Evolutionary conservation across 805 yeast species (phyloP).

Genomic region (Pichia membranifaciens): DNA sequence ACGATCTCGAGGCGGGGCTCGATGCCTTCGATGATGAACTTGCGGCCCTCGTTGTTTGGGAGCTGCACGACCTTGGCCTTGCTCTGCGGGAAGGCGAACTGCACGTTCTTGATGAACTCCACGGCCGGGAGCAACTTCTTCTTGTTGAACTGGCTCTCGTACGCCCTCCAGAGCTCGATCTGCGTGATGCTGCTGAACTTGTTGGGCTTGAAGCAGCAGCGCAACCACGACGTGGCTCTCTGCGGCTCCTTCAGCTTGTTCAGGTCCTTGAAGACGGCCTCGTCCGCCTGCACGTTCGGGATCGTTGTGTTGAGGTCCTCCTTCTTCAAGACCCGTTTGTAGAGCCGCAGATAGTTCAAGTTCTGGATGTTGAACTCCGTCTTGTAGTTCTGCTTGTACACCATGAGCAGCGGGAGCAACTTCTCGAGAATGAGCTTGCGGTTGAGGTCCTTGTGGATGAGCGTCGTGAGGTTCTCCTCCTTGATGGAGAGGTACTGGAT

Average conservation of each 20-base stretch:
- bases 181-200: slow-evolving; percentile 85
- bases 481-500: slow-evolving; percentile 55
- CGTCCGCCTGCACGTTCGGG: slow-evolving; percentile 16
- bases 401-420: slow-evolving; percentile 57
- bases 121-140: slow-evolving; percentile 82
- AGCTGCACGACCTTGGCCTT: slow-evolving; percentile 86
- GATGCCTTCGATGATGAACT: slow-evolving; percentile 89
- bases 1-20: slow-evolving; percentile 72
- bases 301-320: slow-evolving; percentile 13
- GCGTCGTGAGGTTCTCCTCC: slow-evolving; percentile 53
- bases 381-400: slow-evolving; percentile 38
- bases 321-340: slow-evolving; percentile 45
- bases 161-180: slow-evolving; percentile 91
- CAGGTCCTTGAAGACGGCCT: slow-evolving; percentile 53
- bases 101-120: slow-evolving; percentile 91
- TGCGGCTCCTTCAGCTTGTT: slow-evolving; percentile 72
- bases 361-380: slow-evolving; percentile 33
- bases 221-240: slow-evolving; percentile 91
- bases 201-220: slow-evolving; percentile 80
- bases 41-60: slow-evolving; percentile 53
- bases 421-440: slow-evolving; percentile 49
- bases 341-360: slow-evolving; percentile 32
- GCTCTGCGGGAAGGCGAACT: slow-evolving; percentile 79
- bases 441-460: slow-evolving; percentile 40
- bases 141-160: slow-evolving; percentile 78